A percentile compares a stretch with the other conserved stretches of the same genome.
Evolutionary conservation across 1,139 yeast species (phyloP).

Genomic region (Eremothecium sinecaudum): DNA sequence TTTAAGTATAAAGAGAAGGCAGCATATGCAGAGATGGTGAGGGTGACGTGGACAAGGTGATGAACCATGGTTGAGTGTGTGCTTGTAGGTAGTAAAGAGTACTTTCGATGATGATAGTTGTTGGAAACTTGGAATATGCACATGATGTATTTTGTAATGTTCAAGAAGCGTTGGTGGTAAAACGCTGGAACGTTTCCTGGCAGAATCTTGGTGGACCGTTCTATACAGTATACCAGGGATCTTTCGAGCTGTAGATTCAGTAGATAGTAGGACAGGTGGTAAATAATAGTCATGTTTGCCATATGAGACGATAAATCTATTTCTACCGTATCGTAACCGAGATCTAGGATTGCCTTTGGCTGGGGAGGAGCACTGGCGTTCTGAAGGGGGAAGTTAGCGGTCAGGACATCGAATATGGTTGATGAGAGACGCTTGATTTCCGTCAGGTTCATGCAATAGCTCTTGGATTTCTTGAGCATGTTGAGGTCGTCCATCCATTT

Average conservation of each 20-base stretch:
- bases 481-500: conserved; percentile 1
- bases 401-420: background rate
- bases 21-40: conserved; percentile 1
- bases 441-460: background rate
- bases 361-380: background rate
- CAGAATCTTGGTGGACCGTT: background rate
- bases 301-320: conserved; percentile 1
- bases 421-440: background rate
- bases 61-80: background rate
- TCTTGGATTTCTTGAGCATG: background rate
- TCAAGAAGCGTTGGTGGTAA: conserved; percentile 1
- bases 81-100: too few species aligned
- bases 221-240: background rate
- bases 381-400: conserved; percentile 2
- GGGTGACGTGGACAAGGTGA: conserved; percentile 1
- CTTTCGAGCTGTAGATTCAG: conserved; percentile 1
- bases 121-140: background rate
- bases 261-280: background rate
- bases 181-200: background rate
- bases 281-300: background rate
- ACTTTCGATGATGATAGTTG: background rate
- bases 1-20: conserved; percentile 1
- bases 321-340: background rate
- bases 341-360: background rate
- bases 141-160: background rate